These are phyloP conservation scores for Marasmius oreades DNA, from an alignment of 1,284 basidiomycete species.

Conservation along the genomic window DNA sequence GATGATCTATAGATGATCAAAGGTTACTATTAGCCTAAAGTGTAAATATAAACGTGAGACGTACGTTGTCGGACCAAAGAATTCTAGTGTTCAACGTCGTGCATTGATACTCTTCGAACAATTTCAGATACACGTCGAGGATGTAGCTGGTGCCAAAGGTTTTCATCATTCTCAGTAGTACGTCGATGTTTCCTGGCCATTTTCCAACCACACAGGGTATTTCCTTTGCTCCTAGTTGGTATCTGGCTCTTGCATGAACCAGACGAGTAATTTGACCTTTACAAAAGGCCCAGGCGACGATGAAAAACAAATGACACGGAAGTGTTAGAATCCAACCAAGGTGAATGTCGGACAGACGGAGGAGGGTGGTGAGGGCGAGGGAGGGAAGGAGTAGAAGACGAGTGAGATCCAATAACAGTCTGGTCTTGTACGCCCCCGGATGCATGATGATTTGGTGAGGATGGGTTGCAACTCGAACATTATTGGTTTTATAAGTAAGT, in stretches of 20 bases:
- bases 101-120: conserved; percentile 65
- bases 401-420: conserved; percentile 31
- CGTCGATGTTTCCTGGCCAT: conserved; percentile 72
- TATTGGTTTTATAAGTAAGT: no score
- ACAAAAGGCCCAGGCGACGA: conserved; percentile 35
- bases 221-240: conserved; percentile 42
- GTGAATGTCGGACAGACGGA: conserved; percentile 22
- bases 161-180: conserved; percentile 52
- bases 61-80: conserved; percentile 62
- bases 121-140: conserved; percentile 54
- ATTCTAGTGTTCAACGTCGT: conserved; percentile 66
- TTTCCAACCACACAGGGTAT: conserved; percentile 60
- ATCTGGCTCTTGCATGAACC: conserved; percentile 39
- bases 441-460: conserved; percentile 9
- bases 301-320: conserved; percentile 36
- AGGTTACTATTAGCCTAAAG: conserved; percentile 22
- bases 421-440: conserved; percentile 14
- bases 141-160: conserved; percentile 57
- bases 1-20: no score
- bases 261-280: conserved; percentile 32
- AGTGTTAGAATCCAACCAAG: conserved; percentile 29
- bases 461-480: no score
- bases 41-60: conserved; percentile 20
- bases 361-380: conserved; percentile 26
- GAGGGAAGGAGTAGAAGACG: conserved; percentile 38